Evolutionary conservation across 768 basidiomycete genomes (phyloP).

Genomic region (Lyophyllum shimeji): DNA sequence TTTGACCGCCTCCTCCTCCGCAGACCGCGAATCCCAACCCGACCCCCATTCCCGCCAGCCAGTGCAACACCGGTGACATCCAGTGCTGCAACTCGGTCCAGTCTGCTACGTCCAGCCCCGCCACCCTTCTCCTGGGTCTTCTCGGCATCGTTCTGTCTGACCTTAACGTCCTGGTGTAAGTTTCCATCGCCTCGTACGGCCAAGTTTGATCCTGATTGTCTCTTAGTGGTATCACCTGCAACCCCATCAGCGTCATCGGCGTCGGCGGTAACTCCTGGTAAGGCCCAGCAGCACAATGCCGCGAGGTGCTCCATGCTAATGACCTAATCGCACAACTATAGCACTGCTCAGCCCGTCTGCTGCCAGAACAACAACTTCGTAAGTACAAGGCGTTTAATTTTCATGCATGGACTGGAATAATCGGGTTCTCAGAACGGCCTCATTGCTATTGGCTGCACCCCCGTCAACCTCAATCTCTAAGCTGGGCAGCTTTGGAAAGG

Average conservation of each 20-base stretch:
- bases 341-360: conserved; percentile 33
- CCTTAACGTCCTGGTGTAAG: conserved; percentile 27
- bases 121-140: conserved; percentile 25
- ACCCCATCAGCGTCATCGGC: conserved; percentile 21
- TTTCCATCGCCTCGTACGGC: neutral
- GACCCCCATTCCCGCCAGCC: conserved; percentile 19
- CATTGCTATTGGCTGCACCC: conserved; percentile 35
- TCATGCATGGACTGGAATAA: neutral
- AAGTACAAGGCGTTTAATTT: conserved; percentile 11
- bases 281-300: neutral
- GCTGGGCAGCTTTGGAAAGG: neutral
- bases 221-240: conserved; percentile 32
- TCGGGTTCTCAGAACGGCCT: conserved; percentile 27
- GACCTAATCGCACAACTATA: neutral
- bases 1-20: neutral
- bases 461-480: conserved; percentile 32
- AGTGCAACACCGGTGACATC: conserved; percentile 30
- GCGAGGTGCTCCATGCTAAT: neutral
- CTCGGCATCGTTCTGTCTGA: conserved; percentile 27
- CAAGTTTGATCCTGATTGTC: neutral
- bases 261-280: conserved; percentile 26
- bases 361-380: conserved; percentile 37
- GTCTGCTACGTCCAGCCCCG: conserved; percentile 17
- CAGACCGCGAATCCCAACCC: conserved; percentile 18
- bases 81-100: conserved; percentile 28